These are phyloP conservation scores for Aspergillus texensis DNA, from an alignment of 2,329 filamentous ascomycete species.

Conservation along the genomic window DNA sequence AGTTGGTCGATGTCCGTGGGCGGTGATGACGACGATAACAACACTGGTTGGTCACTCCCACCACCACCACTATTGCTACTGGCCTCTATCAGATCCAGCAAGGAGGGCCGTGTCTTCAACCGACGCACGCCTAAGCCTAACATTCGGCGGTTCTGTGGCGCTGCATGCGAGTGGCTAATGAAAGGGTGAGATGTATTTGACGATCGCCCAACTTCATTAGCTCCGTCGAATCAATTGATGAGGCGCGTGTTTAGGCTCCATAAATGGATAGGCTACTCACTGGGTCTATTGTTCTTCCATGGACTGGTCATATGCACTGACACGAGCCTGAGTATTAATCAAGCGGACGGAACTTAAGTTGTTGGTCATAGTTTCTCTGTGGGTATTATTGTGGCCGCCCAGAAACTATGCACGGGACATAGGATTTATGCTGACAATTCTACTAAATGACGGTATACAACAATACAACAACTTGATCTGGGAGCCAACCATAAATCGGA, in stretches of 20 bases:
- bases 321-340: neutral
- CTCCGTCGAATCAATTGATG: neutral
- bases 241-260: neutral
- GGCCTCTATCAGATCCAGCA: conserved; percentile 60
- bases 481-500: no score
- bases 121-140: conserved; percentile 60
- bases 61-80: conserved; percentile 19
- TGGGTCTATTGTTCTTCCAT: neutral
- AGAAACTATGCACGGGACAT: neutral
- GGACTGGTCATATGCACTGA: neutral
- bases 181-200: neutral
- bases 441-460: neutral
- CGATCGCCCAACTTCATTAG: neutral
- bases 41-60: conserved; percentile 9
- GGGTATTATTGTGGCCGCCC: neutral
- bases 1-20: conserved; percentile 43
- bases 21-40: conserved; percentile 32
- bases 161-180: neutral
- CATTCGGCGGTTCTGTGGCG: conserved; percentile 42
- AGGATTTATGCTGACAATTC: neutral
- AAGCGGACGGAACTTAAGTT: neutral
- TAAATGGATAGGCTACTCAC: neutral
- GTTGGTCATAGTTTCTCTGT: neutral
- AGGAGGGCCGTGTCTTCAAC: conserved; percentile 62
- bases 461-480: neutral